Percentiles rank a stretch among this genome's conserved stretches.
phyloP scores from a whole-genome alignment of 2,329 filamentous ascomycete species.

The Fusarium veterinarium region DNA sequence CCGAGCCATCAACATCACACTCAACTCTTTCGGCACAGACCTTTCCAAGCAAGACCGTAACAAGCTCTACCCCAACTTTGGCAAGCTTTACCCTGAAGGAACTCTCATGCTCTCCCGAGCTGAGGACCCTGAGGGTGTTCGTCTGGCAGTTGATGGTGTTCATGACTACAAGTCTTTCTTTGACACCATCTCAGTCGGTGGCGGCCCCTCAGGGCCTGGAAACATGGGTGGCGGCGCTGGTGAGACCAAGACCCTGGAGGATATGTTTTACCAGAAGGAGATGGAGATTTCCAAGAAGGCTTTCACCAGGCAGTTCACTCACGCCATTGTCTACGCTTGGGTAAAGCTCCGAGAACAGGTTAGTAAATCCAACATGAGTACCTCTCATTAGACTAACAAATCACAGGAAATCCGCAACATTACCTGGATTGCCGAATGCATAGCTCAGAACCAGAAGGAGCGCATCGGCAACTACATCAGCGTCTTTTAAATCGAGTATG shows the following conservation, averaged over 20 bases:
- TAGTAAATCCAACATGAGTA: constrained; percentile 48
- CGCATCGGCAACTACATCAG: constrained; percentile 99
- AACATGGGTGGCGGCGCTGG: constrained; percentile 85
- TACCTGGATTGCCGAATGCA: constrained; percentile 99
- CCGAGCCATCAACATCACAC: constrained; percentile 97
- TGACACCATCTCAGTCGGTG: constrained; percentile 84
- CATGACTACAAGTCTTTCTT: constrained; percentile 96
- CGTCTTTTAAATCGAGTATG: constrained; percentile 75
- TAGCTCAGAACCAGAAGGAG: constrained; percentile 99
- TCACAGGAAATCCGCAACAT: constrained; percentile 97
- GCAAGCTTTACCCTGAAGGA: constrained; percentile 91
- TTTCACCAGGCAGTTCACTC: constrained; percentile 96
- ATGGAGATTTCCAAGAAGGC: constrained; percentile 97
- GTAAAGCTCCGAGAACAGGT: constrained; percentile 98
- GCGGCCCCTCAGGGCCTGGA: constrained; percentile 77
- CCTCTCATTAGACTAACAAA: constrained; percentile 45
- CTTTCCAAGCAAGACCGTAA: constrained; percentile 92
- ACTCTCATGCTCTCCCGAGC: constrained; percentile 94
- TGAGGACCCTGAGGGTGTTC: constrained; percentile 93
- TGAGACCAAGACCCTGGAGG: constrained; percentile 91
- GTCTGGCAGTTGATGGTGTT: constrained; percentile 92
- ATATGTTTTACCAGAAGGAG: constrained; percentile 99
- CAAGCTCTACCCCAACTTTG: constrained; percentile 95
- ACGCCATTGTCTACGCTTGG: constrained; percentile 96
- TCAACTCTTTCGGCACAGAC: constrained; percentile 98